Conservation (phyloP, 2,329 filamentous ascomycete genomes). For the Lecanosticta acicola region DNA sequence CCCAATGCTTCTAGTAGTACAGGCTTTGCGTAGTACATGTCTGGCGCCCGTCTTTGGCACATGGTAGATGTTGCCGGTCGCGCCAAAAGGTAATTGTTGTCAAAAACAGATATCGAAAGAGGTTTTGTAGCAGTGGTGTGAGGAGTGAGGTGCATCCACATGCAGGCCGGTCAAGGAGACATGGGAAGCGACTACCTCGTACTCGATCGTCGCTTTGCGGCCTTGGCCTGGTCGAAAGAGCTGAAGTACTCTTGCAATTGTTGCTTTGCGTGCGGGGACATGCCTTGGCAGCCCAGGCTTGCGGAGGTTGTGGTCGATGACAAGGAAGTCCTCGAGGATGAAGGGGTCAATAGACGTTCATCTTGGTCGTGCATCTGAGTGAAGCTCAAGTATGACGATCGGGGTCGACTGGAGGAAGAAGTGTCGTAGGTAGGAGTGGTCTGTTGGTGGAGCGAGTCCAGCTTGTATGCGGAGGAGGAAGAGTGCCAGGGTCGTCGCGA, state of each 20-base stretch:
- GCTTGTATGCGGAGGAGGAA: conserved; percentile 7
- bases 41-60: too few relatives aligned
- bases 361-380: conserved; percentile 9
- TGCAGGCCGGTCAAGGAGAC: background rate
- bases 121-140: too few relatives aligned
- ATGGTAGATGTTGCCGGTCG: background rate
- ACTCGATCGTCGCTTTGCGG: conserved; percentile 42
- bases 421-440: conserved; percentile 10
- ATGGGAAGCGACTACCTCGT: conserved; percentile 15
- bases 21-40: too few relatives aligned
- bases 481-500: conserved; percentile 2
- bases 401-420: conserved; percentile 13
- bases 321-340: conserved; percentile 78
- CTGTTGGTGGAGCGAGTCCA: conserved; percentile 36
- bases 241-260: conserved; percentile 83
- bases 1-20: conserved; percentile 25
- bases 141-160: background rate
- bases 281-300: conserved; percentile 35
- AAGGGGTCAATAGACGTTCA: conserved; percentile 47
- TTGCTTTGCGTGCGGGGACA: conserved; percentile 71
- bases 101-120: conserved; percentile 2
- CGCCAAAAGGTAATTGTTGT: conserved; percentile 1
- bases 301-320: conserved; percentile 51
- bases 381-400: conserved; percentile 22
- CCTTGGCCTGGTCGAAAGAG: conserved; percentile 79